Conservation (phyloP, 208 protist genomes). For the Leishmania amazonensis region DNA sequence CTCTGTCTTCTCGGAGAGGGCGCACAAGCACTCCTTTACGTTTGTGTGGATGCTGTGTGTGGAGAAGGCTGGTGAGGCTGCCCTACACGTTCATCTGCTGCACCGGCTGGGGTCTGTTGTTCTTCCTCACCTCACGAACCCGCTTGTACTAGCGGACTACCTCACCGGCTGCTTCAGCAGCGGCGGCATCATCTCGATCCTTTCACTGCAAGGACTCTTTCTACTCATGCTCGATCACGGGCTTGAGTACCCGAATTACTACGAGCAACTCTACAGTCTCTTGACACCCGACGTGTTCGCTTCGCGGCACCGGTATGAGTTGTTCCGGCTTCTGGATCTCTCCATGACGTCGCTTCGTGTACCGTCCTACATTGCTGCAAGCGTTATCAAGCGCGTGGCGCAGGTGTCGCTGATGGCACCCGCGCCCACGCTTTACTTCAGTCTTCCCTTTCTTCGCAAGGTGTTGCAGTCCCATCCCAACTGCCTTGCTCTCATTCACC, state of each 20-base stretch:
- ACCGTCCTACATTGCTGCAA: slow-evolving; percentile 82
- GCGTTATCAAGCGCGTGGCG: slow-evolving; percentile 78
- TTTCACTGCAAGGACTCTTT: slow-evolving; percentile 87
- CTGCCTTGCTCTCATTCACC: slow-evolving; percentile 89
- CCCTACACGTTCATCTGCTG: slow-evolving; percentile 83
- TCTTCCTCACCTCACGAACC: slow-evolving; percentile 82
- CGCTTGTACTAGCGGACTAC: slow-evolving; percentile 86
- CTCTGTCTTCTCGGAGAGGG: slow-evolving; percentile 77
- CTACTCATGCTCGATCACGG: slow-evolving; percentile 91
- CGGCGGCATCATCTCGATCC: slow-evolving; percentile 85
- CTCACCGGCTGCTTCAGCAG: slow-evolving; percentile 82
- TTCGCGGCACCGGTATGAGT: slow-evolving; percentile 85
- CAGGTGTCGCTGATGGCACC: slow-evolving; percentile 70
- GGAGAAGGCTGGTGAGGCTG: slow-evolving; percentile 46
- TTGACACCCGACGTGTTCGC: slow-evolving; percentile 81
- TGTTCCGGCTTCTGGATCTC: slow-evolving; percentile 86
- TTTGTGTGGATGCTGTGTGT: slow-evolving; percentile 80
- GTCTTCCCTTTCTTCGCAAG: slow-evolving; percentile 83
- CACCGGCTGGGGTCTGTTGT: slow-evolving; percentile 73
- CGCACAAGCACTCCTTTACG: slow-evolving; percentile 87
- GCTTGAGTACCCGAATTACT: slow-evolving; percentile 91
- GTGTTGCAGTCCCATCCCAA: slow-evolving; percentile 88
- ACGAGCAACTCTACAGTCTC: slow-evolving; percentile 90
- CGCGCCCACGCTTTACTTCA: slow-evolving; percentile 85
- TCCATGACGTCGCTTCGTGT: slow-evolving; percentile 84